Base-by-base conservation (phyloP, 768 basidiomycete genomes). In the Suillus occidentalis region DNA sequence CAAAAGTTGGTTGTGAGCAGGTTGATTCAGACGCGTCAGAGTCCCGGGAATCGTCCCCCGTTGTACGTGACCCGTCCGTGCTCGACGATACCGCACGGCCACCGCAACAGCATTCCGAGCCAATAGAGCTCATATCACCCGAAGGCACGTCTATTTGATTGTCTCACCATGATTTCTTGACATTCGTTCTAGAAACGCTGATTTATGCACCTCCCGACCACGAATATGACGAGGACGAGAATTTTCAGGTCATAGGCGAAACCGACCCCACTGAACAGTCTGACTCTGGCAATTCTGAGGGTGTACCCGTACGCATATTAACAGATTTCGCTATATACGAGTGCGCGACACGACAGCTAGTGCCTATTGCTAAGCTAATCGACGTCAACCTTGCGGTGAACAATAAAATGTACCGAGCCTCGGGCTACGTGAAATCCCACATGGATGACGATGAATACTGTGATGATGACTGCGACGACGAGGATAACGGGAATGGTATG, bases 301-400 rank as follows among this genome's bases (percentile, higher is more conserved):
- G 79, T 9, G 67, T 89, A 39, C 90, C 90, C 16, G 78, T 91
- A 52, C 84, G 90, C 8, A 67, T 81, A 0, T 77, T 91, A 10
- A 74, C 78, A 0, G 76, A 87, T 64, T 91, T 89, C 68, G 71
- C 77, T 0, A 75, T 90, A 39, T 89, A 87, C 62, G 74, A 85
- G 16, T 37, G 66, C 14, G 64, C 70, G 1, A 80, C 80, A 1
- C 63, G 70, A 8, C 71, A 78, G 18, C 69, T 85, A 4, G 71
- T 89, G 10, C 76, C 79, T 2, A 70, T 85, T 18, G 78, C 72
- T 0, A 67, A 77, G 45, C 73, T 89, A 8, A 68, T 81, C 10
- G 69, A 74, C n/a, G 66, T 79, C 56, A 45, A 70, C 36, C 68
- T 53, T 56, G 70, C 73, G 8, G 60, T 31, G 59, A 67, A 47